A percentile compares a stretch with the other conserved stretches of the same genome.
Conservation (phyloP, 805 yeast species). For the Henningerozyma blattae region DNA sequence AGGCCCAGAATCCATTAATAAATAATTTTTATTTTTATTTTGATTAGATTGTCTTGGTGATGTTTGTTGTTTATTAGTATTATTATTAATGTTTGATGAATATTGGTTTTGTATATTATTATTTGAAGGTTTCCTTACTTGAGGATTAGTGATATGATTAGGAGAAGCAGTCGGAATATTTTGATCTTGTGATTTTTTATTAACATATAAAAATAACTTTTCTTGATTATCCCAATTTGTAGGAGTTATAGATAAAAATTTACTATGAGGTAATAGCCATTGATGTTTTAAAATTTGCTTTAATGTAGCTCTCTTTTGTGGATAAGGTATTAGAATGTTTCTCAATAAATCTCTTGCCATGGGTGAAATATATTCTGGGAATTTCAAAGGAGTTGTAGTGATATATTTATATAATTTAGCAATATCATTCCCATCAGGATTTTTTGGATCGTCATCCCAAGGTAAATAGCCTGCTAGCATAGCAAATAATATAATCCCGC, state of each 20-base stretch:
- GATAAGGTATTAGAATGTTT: constrained; percentile 75
- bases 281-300: constrained; percentile 66
- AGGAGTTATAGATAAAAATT: constrained; percentile 74
- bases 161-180: background rate
- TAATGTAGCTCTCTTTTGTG: constrained; percentile 58
- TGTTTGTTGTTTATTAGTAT: no score
- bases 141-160: background rate
- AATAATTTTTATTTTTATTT: no score
- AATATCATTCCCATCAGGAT: constrained; percentile 93
- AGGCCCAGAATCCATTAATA: no score
- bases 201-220: constrained; percentile 5
- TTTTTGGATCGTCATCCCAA: constrained; percentile 92
- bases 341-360: constrained; percentile 84
- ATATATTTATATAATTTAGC: constrained; percentile 84
- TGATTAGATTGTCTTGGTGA: no score
- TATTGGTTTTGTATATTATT: background rate
- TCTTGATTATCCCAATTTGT: constrained; percentile 69
- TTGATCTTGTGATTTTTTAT: background rate
- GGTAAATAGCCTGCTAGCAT: constrained; percentile 97
- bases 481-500: constrained; percentile 91
- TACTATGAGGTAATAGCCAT: constrained; percentile 80
- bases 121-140: background rate
- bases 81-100: no score
- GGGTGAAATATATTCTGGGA: constrained; percentile 88
- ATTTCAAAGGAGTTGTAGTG: constrained; percentile 81